Percentiles rank a stretch among this genome's conserved stretches.
phyloP scores from a whole-genome alignment of 2,329 filamentous ascomycete species.

The Nothopassalora personata region DNA sequence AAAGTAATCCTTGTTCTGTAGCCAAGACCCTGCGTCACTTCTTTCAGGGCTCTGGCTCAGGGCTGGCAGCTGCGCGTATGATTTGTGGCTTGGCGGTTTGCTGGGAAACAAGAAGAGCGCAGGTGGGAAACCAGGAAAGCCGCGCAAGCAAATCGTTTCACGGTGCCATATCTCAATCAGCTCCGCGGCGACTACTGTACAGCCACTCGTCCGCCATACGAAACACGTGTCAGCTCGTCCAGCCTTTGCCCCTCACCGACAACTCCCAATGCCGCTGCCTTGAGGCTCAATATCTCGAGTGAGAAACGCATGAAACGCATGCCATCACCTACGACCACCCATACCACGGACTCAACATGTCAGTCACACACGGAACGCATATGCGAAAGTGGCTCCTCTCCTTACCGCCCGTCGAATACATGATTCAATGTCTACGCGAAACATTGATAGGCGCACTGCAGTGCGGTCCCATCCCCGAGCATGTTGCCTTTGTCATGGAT shows the following conservation, averaged over 20 bases:
- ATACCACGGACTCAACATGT: not conserved
- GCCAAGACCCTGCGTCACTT: not conserved
- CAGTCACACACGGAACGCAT: slow-evolving; percentile 47
- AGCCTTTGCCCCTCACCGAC: not conserved
- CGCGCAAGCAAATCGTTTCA: not conserved
- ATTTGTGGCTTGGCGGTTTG: not conserved
- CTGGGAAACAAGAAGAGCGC: not conserved
- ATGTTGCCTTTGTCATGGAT: slow-evolving; percentile 99
- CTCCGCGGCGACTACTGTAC: not conserved
- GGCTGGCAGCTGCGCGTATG: not conserved
- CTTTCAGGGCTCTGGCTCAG: too few relatives aligned
- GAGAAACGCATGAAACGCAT: not conserved
- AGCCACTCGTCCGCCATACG: not conserved
- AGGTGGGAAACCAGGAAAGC: not conserved
- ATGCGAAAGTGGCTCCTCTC: slow-evolving; percentile 72
- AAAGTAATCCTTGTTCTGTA: not conserved
- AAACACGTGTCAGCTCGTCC: not conserved
- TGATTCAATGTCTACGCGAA: slow-evolving; percentile 70
- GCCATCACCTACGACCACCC: not conserved
- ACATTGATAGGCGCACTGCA: slow-evolving; percentile 81
- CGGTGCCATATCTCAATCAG: not conserved
- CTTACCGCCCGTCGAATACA: slow-evolving; percentile 89
- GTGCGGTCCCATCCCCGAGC: slow-evolving; percentile 86
- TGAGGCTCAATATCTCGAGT: not conserved
- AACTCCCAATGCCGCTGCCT: not conserved